Conservation (phyloP, 2,329 filamentous ascomycete species). For the Pseudogymnoascus sp. region DNA sequence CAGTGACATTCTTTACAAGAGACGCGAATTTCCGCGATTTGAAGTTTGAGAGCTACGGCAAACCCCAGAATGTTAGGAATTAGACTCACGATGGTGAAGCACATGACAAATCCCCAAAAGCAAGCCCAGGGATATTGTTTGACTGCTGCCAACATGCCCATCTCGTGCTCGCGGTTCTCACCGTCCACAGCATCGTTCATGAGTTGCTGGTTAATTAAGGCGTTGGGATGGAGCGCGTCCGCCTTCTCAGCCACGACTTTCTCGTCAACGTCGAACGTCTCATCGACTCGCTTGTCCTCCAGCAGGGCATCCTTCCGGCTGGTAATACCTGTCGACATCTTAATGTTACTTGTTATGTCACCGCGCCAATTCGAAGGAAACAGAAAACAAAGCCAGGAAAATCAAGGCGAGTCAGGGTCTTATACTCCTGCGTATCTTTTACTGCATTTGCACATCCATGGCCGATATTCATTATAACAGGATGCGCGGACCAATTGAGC, state of each 20-base stretch:
- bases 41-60: slow-evolving; percentile 14
- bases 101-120: slow-evolving; percentile 48
- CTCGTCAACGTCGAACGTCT: neutral
- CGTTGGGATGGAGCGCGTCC: neutral
- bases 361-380: neutral
- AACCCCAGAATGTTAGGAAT: neutral
- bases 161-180: slow-evolving; percentile 44
- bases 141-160: slow-evolving; percentile 41
- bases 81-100: slow-evolving; percentile 43
- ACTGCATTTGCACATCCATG: neutral
- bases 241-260: neutral
- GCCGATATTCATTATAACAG: neutral
- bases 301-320: neutral
- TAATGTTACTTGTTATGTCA: neutral
- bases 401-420: neutral
- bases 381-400: neutral
- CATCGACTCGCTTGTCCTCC: neutral
- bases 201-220: slow-evolving; percentile 7
- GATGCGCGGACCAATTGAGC: neutral
- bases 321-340: neutral
- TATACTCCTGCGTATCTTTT: neutral
- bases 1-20: neutral
- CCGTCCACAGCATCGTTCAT: slow-evolving; percentile 32
- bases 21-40: neutral
- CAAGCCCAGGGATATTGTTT: slow-evolving; percentile 43